Evolutionary conservation across 83 land plant species (phyloP), one percentile per base, ranked within the genome.

Genomic region (Diphasiastrum complanatum): DNA sequence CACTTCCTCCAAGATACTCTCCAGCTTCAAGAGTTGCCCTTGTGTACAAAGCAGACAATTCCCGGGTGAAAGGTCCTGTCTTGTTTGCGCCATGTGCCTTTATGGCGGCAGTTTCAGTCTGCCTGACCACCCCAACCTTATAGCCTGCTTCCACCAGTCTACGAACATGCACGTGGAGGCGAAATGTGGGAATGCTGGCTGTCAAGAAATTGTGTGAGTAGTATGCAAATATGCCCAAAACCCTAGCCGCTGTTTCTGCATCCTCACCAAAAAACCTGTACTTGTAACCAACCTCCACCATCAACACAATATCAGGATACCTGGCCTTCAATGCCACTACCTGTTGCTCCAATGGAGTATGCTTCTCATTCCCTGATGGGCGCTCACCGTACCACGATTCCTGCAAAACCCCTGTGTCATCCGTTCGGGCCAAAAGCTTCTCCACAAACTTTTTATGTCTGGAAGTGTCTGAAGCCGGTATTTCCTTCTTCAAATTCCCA

Each of bases 91-190:
- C 91, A 43, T 83, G 96, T 0, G 96, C 82, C 69, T 93, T 93
- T 49, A 93, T 85, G 1, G 91, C 84, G 1, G 98, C 88, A 1
- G 98, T 93, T 58, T 93, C 98, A 2, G 96, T 93, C 74, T 93
- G 98, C 69, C 79, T 77, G 32, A 93, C 98, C 2, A 88, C 96
- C 2, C 98, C 98, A 18, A 93, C 98, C 72, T 93, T 93, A 64
- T 79, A 81, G 61, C 98, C 98, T 1, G 82, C 87, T 52, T 69
- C 75, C 32, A 93, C 98, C 12, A 93, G 81, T 61, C 98, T 61
- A 52, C 89, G 68, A 43, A 85, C 96, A 56, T 93, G 98, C 29
- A 93, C 72, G 46, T 80, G 69, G 20, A 89, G 61, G 45, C 98
- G 60, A 41, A 93, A 89, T 1, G 96, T 81, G 8, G 98, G 98